Percentiles rank a stretch among this genome's conserved stretches.
Evolutionary conservation across 169 alveolate species (phyloP).

Genomic region (Cryptosporidium sp.): DNA sequence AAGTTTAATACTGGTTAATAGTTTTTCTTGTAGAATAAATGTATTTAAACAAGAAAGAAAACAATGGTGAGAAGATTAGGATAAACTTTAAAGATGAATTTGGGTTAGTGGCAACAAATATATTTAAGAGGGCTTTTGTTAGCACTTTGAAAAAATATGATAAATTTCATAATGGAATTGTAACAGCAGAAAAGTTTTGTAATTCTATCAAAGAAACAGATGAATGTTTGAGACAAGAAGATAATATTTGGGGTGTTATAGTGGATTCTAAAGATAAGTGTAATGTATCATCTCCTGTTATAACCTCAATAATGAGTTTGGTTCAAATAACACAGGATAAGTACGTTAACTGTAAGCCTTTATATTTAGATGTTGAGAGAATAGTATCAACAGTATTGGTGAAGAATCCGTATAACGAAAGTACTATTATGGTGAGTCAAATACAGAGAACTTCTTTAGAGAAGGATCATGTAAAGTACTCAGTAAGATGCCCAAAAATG

Average conservation of each 20-base stretch:
- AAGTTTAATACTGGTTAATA: not conserved
- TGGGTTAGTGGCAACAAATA: not conserved
- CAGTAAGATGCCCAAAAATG: conserved; percentile 61
- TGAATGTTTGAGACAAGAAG: conserved; percentile 24
- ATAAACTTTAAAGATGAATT: conserved; percentile 39
- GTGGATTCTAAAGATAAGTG: conserved; percentile 42
- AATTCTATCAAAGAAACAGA: conserved; percentile 49
- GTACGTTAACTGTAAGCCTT: conserved; percentile 65
- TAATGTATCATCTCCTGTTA: conserved; percentile 34
- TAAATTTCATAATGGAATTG: conserved; percentile 71
- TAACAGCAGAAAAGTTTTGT: conserved; percentile 71
- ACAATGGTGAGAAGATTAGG: not conserved
- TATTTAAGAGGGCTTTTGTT: conserved; percentile 53
- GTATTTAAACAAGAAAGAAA: not conserved
- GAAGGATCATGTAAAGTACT: conserved; percentile 62
- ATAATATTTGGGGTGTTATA: conserved; percentile 46
- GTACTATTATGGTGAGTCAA: conserved; percentile 45
- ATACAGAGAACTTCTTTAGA: conserved; percentile 26
- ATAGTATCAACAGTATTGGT: conserved; percentile 59
- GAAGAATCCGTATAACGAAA: conserved; percentile 63
- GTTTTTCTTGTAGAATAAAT: not conserved
- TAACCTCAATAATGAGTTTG: conserved; percentile 57
- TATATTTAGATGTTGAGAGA: conserved; percentile 71
- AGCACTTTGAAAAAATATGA: conserved; percentile 31
- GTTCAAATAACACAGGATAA: conserved; percentile 60